Percentiles rank a stretch among this genome's conserved stretches.
Evolutionary conservation across 805 yeast genomes (phyloP).

Genomic region (Zygotorulaspora chibaensis): DNA sequence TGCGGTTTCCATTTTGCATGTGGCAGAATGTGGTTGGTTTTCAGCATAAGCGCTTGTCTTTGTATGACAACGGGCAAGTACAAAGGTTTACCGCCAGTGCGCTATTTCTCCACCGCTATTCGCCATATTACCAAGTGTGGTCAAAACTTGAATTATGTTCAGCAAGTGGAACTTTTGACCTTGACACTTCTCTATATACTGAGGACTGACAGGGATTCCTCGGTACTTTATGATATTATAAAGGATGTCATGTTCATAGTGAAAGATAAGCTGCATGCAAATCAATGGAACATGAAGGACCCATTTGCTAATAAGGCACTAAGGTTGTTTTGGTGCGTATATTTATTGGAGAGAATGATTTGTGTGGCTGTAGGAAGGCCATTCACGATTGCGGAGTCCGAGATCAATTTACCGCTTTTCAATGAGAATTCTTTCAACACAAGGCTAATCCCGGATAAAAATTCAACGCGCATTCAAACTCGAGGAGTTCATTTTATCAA

Average conservation of each 20-base stretch:
- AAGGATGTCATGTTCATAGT: slow-evolving; percentile 49
- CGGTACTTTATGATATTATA: slow-evolving; percentile 49
- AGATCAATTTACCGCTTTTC: slow-evolving; percentile 50
- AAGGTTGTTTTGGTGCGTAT: slow-evolving; percentile 62
- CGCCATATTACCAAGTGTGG: slow-evolving; percentile 49
- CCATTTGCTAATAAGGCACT: slow-evolving; percentile 38
- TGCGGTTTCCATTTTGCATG: slow-evolving; percentile 47
- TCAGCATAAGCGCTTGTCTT: slow-evolving; percentile 48
- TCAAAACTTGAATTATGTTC: slow-evolving; percentile 38
- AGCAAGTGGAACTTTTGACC: slow-evolving; percentile 50
- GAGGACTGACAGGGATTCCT: slow-evolving; percentile 58
- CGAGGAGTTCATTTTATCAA: slow-evolving; percentile 45
- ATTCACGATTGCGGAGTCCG: slow-evolving; percentile 48
- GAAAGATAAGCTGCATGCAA: slow-evolving; percentile 27
- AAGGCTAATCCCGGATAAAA: slow-evolving; percentile 12
- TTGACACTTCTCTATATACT: slow-evolving; percentile 52
- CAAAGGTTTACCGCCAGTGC: slow-evolving; percentile 49
- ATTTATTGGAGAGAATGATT: slow-evolving; percentile 57
- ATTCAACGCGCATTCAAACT: slow-evolving; percentile 21
- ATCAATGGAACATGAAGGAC: slow-evolving; percentile 26
- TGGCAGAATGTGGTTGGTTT: slow-evolving; percentile 54
- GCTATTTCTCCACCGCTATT: slow-evolving; percentile 57
- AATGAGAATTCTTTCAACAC: slow-evolving; percentile 38
- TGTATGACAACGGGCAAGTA: slow-evolving; percentile 55
- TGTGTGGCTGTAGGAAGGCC: slow-evolving; percentile 60